Conservation (phyloP, 805 yeast genomes). For the Clavispora vitiphila region DNA sequence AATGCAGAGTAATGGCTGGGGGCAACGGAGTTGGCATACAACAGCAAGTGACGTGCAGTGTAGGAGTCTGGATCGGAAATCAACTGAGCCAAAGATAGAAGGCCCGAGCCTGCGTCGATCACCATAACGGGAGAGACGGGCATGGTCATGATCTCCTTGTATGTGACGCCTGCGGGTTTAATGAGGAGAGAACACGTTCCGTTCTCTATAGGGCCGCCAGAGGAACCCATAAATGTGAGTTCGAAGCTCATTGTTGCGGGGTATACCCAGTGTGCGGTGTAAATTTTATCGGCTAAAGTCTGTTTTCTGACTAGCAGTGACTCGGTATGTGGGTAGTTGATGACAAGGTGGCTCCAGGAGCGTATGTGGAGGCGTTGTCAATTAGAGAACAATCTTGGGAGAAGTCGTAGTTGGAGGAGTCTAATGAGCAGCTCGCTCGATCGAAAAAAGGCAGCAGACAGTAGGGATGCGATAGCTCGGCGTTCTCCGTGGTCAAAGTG, state of each 20-base stretch:
- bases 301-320: too few relatives aligned
- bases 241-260: constrained; percentile 56
- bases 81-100: constrained; percentile 47
- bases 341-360: too few relatives aligned
- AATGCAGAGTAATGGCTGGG: constrained; percentile 22
- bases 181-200: constrained; percentile 64
- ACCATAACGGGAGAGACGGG: constrained; percentile 38
- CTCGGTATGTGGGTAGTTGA: too few relatives aligned
- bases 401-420: too few relatives aligned
- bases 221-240: constrained; percentile 65
- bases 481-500: too few relatives aligned
- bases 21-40: constrained; percentile 28
- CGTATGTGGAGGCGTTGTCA: neutral
- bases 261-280: neutral
- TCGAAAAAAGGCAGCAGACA: too few relatives aligned
- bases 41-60: constrained; percentile 14
- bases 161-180: constrained; percentile 47
- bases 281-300: too few relatives aligned
- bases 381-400: too few relatives aligned
- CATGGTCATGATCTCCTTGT: constrained; percentile 27
- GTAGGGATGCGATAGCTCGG: neutral
- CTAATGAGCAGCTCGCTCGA: too few relatives aligned
- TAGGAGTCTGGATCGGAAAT: constrained; percentile 19
- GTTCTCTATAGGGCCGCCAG: constrained; percentile 82
- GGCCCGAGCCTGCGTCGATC: constrained; percentile 79